Percentiles rank a stretch among this genome's conserved stretches.
phyloP scores from a whole-genome alignment of 306 rosid species.

The Cicer judaicum region DNA sequence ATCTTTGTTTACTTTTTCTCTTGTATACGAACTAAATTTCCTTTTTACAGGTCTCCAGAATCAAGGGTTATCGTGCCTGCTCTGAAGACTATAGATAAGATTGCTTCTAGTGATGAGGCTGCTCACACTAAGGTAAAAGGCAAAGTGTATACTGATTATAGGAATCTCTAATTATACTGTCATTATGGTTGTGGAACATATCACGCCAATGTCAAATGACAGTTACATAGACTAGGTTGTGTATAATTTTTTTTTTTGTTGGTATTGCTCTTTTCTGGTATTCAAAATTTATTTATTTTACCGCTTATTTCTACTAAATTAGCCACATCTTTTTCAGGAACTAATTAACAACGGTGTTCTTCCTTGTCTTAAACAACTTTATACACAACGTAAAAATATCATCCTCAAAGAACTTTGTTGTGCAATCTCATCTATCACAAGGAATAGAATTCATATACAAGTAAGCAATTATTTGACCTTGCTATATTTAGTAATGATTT shows the following conservation, averaged over 20 bases:
- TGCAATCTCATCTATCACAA: constrained; percentile 86
- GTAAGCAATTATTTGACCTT: constrained; percentile 40
- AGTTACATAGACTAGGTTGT: background rate
- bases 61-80: background rate
- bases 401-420: constrained; percentile 93
- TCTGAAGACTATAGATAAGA: background rate
- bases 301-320: background rate
- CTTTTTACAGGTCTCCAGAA: background rate
- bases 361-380: constrained; percentile 66
- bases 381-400: constrained; percentile 78
- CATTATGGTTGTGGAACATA: background rate
- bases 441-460: constrained; percentile 86
- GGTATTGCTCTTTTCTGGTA: background rate
- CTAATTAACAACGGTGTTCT: constrained; percentile 78
- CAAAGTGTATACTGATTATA: background rate
- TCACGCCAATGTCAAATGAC: background rate
- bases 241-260: background rate
- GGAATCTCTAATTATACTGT: background rate
- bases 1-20: background rate
- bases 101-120: background rate
- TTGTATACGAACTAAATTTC: background rate
- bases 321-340: constrained; percentile 48
- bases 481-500: background rate
- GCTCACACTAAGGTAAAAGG: constrained; percentile 4
- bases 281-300: background rate